A percentile compares a stretch with the other conserved stretches of the same genome.
Evolutionary conservation across 768 basidiomycete species (phyloP).

Genomic region (Kwoniella shandongensis): DNA sequence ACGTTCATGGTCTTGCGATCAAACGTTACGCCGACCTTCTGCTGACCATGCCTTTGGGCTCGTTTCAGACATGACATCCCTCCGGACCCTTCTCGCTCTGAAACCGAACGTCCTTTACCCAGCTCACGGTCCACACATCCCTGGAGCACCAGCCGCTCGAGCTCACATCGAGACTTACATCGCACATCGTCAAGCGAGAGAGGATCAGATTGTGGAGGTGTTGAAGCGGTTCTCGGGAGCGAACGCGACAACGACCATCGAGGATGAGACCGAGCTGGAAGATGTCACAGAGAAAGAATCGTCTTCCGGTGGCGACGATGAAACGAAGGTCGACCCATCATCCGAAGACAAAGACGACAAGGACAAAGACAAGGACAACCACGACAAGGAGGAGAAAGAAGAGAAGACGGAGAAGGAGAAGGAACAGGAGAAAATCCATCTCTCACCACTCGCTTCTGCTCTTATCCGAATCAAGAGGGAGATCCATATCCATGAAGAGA

Average conservation of each 20-base stretch:
- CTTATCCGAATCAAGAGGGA: conserved; percentile 17
- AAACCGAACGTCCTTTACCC: conserved; percentile 65
- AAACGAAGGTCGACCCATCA: conserved; percentile 8
- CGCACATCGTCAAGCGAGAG: conserved; percentile 74
- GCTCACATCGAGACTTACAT: conserved; percentile 71
- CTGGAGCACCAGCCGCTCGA: conserved; percentile 57
- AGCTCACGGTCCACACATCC: conserved; percentile 79
- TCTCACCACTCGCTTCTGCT: neutral
- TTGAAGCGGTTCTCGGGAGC: conserved; percentile 11
- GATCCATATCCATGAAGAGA: conserved; percentile 13
- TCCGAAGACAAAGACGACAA: conserved; percentile 2
- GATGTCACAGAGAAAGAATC: neutral
- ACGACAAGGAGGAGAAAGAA: conserved; percentile 15
- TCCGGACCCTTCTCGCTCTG: conserved; percentile 41
- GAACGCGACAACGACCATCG: neutral
- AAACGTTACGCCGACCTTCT: too few species aligned
- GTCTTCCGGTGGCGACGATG: neutral
- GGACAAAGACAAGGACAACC: too few species aligned
- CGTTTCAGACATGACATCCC: conserved; percentile 45
- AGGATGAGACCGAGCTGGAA: too few species aligned
- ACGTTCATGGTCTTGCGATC: neutral
- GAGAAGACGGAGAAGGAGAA: conserved; percentile 4
- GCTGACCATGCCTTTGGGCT: too few species aligned
- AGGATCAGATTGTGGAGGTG: conserved; percentile 66
- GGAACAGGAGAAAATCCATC: neutral